These are phyloP conservation scores for Trametes punicea DNA, from an alignment of 768 basidiomycete genomes.

Conservation along the genomic window DNA sequence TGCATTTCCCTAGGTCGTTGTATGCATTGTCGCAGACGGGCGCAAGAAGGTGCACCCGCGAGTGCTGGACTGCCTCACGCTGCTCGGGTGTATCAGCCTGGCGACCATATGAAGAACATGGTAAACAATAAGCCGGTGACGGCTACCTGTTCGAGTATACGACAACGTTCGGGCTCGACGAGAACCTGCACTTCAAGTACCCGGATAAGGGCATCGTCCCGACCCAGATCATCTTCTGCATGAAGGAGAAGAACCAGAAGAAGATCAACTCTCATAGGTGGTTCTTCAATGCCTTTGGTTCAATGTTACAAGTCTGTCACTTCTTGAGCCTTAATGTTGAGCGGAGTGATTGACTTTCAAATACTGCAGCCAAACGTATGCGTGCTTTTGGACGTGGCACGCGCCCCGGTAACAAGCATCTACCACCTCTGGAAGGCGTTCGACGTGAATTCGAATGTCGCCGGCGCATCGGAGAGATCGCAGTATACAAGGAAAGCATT, in stretches of 20 bases:
- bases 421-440: conserved; percentile 97
- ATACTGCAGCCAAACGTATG: conserved; percentile 77
- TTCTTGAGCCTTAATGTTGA: too few species aligned
- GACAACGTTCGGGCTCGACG: conserved; percentile 73
- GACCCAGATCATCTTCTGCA: too few species aligned
- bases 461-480: conserved; percentile 96
- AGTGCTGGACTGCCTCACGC: conserved; percentile 83
- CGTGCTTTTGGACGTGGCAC: conserved; percentile 94
- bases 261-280: conserved; percentile 97
- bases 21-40: conserved; percentile 89
- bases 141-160: conserved; percentile 86
- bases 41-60: conserved; percentile 80
- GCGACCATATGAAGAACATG: conserved; percentile 55
- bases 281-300: conserved; percentile 97
- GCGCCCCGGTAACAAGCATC: conserved; percentile 80
- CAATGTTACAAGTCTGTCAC: too few species aligned
- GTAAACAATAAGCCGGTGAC: conserved; percentile 72
- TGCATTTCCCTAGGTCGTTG: conserved; percentile 79
- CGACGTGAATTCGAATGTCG: conserved; percentile 88
- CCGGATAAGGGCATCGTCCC: conserved; percentile 93
- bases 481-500: conserved; percentile 85
- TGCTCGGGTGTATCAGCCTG: conserved; percentile 91
- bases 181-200: conserved; percentile 78
- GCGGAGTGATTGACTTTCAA: too few species aligned
- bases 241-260: conserved; percentile 94